Base-by-base conservation (phyloP, 2,329 filamentous ascomycete genomes). In the Aspergillus fumigatus region DNA sequence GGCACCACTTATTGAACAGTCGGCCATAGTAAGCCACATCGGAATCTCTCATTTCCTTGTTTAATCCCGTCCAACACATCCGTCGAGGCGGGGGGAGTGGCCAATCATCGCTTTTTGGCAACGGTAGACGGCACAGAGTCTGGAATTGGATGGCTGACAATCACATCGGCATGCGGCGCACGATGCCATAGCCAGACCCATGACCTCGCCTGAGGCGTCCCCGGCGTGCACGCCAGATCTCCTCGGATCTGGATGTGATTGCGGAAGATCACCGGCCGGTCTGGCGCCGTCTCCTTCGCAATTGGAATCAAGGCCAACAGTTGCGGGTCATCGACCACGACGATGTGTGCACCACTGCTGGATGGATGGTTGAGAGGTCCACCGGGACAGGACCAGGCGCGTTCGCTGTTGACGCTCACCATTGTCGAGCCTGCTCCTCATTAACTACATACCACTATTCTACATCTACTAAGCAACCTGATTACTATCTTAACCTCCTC, bases 41-140 rank as follows among this genome's bases (percentile, higher is more conserved):
- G 84, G 86, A 91, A 51, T 82, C 78, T 57, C 82, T 83, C 71
- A 93, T 80, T 23, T 78, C 73, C 73, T 94, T 94, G 77, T 92
- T 94, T 62, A 93, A 73, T 7, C 90, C 90, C 90, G 68, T 94
- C 90, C 3, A 92, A 79, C 86, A 89, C 93, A 71, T 94, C 90
- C 0, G 89, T 93, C 0, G 89, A 89, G 9, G 90, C 90, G 2
- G 90, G 89, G 89, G 69, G 93, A 78, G 69, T 92, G 92, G 2
- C 84, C 86, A 0, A 93, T 86, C 63, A 83, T 88, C 53, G 86
- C 78, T 0, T 73, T 73, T 74, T 1, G 86, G 84, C 5, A 94
- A 94, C 88, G 55, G 79, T 85, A 27, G 79, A 74, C 1, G 90
- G 90, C 9, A 94, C 88, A 63, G 93, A 94, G 25, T 81, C 79